These are phyloP conservation scores for Beta lomatogona DNA, from an alignment of 179 eudicot species.

Conservation along the genomic window DNA sequence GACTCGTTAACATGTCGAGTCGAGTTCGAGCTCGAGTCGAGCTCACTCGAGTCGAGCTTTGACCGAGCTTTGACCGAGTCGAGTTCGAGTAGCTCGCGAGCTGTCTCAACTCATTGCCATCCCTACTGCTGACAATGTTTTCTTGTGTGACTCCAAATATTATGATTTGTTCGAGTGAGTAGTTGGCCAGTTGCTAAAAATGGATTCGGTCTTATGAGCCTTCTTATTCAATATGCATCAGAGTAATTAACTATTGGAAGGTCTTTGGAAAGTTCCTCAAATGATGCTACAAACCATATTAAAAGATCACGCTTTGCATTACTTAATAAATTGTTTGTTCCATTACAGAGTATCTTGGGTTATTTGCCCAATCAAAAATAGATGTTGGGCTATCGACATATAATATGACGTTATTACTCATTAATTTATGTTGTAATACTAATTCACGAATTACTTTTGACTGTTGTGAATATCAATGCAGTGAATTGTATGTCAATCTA, in stretches of 20 bases:
- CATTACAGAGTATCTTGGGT: neutral
- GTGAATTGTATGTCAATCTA: too few species aligned
- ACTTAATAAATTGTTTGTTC: neutral
- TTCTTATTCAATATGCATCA: neutral
- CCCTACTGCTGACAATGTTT: neutral
- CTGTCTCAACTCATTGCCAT: too few species aligned
- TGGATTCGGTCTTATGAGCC: neutral
- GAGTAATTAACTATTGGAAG: neutral
- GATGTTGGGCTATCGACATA: neutral
- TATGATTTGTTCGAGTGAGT: neutral
- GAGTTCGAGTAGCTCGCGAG: too few species aligned
- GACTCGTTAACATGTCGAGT: too few species aligned
- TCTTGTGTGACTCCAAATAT: neutral
- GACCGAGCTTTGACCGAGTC: too few species aligned
- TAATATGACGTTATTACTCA: neutral
- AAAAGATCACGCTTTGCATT: too few species aligned
- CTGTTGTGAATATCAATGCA: neutral
- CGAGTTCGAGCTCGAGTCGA: too few species aligned
- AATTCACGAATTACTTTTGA: neutral
- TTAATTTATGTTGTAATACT: neutral
- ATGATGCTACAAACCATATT: neutral
- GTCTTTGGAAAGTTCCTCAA: neutral
- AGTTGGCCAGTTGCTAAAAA: neutral
- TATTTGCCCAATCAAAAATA: neutral
- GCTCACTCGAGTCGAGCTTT: too few species aligned